Evolutionary conservation across 148 eudicot species (phyloP), one percentile per base, ranked within the genome.

Genomic region (Vaccinium myrtillus): DNA sequence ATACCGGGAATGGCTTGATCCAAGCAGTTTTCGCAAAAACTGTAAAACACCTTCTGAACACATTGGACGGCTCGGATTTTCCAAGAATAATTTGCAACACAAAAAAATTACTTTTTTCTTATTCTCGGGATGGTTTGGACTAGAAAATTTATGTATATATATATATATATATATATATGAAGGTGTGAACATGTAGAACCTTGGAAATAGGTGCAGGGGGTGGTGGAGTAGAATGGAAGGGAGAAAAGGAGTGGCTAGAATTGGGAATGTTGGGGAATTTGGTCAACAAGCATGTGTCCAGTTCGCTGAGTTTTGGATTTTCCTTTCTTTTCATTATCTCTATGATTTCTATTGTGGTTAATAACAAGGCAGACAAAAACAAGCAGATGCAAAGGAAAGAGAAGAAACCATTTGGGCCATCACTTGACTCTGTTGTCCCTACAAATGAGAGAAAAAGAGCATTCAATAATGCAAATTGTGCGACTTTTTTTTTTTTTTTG

Each of bases 161-260:
- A 27, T 27, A 27, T 27, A 27, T 27, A 27, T 27, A 27, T 27
- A 27, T 27, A 27, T 27, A 27, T 27, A 0, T 27, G 30, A 27
- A 27, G 30, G 3, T 46, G 87, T 54, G 30, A 74, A 36, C 78
- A 81, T 61, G 81, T n/a, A 16, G 77, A 32, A 46, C 30, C 63
- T 46, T 61, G 78, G 85, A 82, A 65, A 83, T 69, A 30, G 58
- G 67, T 81, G 73, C 46, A 67, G 48, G 32, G 8, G 83, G 69
- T 77, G 83, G 50, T 87, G 84, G 90, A 84, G 89, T 89, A 84
- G 84, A 82, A 84, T 86, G 83, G 88, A 89, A 87, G 90, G 86
- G 77, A 86, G 85, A 13, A 13, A 1, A 6, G 74, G 74, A 9
- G 69, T 86, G 86, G 85, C 83, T 87, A 14, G 39, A 2, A 70